Evolutionary conservation across 2,329 filamentous ascomycete genomes (phyloP), one percentile per base, ranked within the genome.

Genomic region (Onygenales sp.): DNA sequence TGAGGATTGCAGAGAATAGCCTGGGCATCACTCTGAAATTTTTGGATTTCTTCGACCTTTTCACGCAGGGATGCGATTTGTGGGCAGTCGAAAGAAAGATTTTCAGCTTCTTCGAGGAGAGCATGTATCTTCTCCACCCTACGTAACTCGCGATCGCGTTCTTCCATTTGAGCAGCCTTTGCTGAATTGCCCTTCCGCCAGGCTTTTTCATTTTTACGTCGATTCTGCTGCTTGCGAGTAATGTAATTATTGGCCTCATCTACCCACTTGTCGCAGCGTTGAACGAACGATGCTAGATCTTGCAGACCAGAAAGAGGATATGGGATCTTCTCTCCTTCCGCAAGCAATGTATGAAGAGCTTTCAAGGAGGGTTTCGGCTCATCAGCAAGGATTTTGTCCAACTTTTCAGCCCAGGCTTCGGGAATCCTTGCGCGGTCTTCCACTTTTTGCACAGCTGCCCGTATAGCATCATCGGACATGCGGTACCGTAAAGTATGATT

Each of bases 231-330:
- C 75, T 98, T 98, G 62, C 93, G 87, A 55, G 93, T 91, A 64
- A 91, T 95, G 75, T 94, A 98, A 66, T 87, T 91, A 64, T 89
- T 93, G 59, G 93, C 93, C 73, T 97, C 92, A 64, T 97, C 93
- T 58, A 96, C 89, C 87, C 94, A 96, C 67, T 95, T 90, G 70
- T 95, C 94, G 75, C 93, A 97, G 64, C 89, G 86, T 62, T 95
- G 90, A 68, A 98, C 93, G 73, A 95, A 98, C 60, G 85, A 82
- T 71, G 84, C 87, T 61, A 98, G 79, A 62, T 88, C 82, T 62
- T 86, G 80, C 58, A 98, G 79, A 58, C 89, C 91, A 59, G 85
- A 83, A 57, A 98, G 80, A 54, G 89, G 86, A 76, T 88, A 94
- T 55, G 92, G 90, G 64, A 98, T 96, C 70, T 89, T 91, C 74